Conservation (phyloP, 176 grass and related monocot genomes). For the Oryza rufipogon region DNA sequence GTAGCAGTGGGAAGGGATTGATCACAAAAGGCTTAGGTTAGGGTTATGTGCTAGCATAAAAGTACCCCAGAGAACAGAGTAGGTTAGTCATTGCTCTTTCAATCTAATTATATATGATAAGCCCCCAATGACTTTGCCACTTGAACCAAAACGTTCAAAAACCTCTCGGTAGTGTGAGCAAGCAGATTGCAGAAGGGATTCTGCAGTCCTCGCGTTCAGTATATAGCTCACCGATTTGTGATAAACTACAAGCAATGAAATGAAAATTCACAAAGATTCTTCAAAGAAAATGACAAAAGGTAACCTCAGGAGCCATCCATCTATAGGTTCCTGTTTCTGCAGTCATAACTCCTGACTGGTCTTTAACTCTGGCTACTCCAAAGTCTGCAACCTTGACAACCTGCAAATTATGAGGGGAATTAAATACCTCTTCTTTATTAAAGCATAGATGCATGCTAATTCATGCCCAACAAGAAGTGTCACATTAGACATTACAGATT, state of each 20-base stretch:
- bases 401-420: conserved; percentile 33
- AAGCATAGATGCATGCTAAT: not conserved
- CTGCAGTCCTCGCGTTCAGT: conserved; percentile 1
- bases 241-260: conserved; percentile 26
- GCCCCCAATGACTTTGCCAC: not conserved
- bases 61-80: not conserved
- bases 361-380: conserved; percentile 82
- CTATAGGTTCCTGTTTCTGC: conserved; percentile 91
- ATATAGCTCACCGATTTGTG: conserved; percentile 6
- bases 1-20: not conserved
- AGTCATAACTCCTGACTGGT: conserved; percentile 88
- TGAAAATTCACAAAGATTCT: not conserved
- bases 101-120: not conserved
- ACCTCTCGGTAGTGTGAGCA: not conserved
- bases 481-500: conserved; percentile 2
- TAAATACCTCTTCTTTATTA: not conserved
- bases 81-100: not conserved
- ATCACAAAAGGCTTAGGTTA: not conserved
- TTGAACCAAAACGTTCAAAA: not conserved
- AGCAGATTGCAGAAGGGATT: not conserved
- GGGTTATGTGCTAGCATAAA: not conserved
- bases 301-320: conserved; percentile 92
- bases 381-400: conserved; percentile 95
- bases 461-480: not conserved
- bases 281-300: conserved; percentile 20